phyloP scores from a whole-genome alignment of 2,329 filamentous ascomycete genomes.

The Berkeleyomyces basicola region DNA sequence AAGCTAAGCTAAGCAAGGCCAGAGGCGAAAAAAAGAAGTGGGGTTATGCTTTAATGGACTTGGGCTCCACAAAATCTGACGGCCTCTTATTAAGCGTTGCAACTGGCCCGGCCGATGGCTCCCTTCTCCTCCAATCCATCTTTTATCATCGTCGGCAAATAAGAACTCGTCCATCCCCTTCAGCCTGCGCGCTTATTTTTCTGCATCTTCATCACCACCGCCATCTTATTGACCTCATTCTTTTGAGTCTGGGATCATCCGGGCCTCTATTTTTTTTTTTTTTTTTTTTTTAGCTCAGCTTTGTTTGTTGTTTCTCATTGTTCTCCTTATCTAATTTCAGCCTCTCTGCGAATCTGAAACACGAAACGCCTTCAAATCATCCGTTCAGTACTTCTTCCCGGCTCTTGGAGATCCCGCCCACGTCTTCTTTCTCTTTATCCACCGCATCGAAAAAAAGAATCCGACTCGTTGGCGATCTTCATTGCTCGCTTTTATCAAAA shows the following conservation, averaged over 20 bases:
- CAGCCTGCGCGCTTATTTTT: not conserved
- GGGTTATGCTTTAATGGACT: not conserved
- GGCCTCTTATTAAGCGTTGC: not conserved
- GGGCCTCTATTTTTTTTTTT: not conserved
- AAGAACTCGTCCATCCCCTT: not conserved
- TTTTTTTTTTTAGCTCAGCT: not conserved
- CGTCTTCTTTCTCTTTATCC: not conserved
- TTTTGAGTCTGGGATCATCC: not conserved
- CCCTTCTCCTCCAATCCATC: not conserved
- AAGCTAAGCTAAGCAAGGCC: not conserved
- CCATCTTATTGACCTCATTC: not conserved
- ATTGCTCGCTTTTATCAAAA: not conserved
- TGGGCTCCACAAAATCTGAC: not conserved
- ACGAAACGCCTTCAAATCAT: not conserved
- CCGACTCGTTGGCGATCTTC: not conserved
- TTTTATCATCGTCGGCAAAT: not conserved
- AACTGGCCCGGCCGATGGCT: not conserved
- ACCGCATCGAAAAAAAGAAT: not conserved
- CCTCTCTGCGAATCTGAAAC: not conserved
- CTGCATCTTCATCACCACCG: not conserved
- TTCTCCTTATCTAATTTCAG: slow-evolving; percentile 4
- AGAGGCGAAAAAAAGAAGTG: not conserved
- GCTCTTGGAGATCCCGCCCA: not conserved
- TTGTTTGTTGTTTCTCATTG: not conserved
- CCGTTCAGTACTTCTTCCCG: not conserved